phyloP scores from a whole-genome alignment of 2,329 filamentous ascomycete genomes.

The Chalara sp. region DNA sequence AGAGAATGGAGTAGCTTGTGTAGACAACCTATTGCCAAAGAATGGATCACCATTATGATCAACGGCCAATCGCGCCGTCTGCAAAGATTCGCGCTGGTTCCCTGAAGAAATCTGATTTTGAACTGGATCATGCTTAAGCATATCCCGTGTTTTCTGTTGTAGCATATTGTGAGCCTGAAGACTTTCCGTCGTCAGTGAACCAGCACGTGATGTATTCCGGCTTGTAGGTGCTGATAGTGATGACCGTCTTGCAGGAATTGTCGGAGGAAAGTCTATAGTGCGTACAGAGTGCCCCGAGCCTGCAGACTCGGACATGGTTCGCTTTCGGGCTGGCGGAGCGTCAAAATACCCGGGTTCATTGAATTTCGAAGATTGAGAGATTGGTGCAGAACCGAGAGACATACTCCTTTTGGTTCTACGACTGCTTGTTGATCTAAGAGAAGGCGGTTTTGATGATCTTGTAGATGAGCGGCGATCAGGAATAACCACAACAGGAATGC shows the following conservation, averaged over 20 bases:
- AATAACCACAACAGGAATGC: conserved; percentile 56
- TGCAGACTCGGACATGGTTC: conserved; percentile 25
- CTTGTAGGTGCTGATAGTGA: conserved; percentile 58
- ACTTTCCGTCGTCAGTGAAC: conserved; percentile 52
- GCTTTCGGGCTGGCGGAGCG: conserved; percentile 22
- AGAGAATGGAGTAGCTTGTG: conserved; percentile 57
- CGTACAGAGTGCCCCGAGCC: conserved; percentile 29
- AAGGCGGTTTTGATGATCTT: conserved; percentile 43
- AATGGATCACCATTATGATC: conserved; percentile 48
- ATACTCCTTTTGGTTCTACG: conserved; percentile 45
- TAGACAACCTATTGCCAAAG: conserved; percentile 45
- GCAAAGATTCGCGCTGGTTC: conserved; percentile 12
- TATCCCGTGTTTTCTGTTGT: conserved; percentile 14
- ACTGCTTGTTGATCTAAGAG: conserved; percentile 57
- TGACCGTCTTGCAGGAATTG: conserved; percentile 49
- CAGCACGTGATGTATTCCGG: conserved; percentile 46
- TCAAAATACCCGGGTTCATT: conserved; percentile 40
- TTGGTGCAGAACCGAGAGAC: conserved; percentile 43
- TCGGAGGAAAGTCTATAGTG: conserved; percentile 54
- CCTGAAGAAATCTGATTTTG: conserved; percentile 6
- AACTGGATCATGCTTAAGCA: conserved; percentile 1
- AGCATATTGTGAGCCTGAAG: conserved; percentile 45
- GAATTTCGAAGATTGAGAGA: conserved; percentile 34
- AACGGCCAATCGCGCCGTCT: conserved; percentile 26
- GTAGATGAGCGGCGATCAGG: conserved; percentile 47